Evolutionary conservation across 768 basidiomycete species (phyloP).

Genomic region (Leccinellum rugosiceps): DNA sequence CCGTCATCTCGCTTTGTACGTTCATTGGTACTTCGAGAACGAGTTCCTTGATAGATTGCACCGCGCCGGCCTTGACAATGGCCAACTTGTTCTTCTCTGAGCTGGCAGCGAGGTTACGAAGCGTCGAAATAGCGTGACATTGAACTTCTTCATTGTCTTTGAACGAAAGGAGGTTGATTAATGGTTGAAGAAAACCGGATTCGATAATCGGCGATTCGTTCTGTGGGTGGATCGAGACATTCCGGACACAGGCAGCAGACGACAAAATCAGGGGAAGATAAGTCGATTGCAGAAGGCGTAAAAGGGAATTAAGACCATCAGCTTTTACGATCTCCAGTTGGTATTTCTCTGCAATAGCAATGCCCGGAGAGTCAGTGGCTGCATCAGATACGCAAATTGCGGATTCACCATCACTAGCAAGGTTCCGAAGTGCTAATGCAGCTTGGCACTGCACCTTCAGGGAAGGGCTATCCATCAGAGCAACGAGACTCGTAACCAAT

Average conservation of each 20-base stretch:
- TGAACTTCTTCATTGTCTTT: constrained; percentile 99
- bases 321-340: constrained; percentile 97
- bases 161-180: constrained; percentile 94
- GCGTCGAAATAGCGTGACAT: constrained; percentile 96
- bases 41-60: constrained; percentile 94
- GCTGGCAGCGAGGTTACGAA: constrained; percentile 94
- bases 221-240: constrained; percentile 96
- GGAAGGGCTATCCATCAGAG: constrained; percentile 95
- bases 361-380: constrained; percentile 1
- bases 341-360: constrained; percentile 75
- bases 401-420: constrained; percentile 86
- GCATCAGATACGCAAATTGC: constrained; percentile 14
- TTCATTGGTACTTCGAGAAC: constrained; percentile 93
- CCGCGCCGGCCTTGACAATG: constrained; percentile 96
- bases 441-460: constrained; percentile 99
- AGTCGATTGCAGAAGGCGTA: constrained; percentile 92
- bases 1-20: constrained; percentile 99
- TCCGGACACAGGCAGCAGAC: constrained; percentile 96
- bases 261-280: constrained; percentile 98
- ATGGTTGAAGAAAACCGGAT: constrained; percentile 91
- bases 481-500: constrained; percentile 88
- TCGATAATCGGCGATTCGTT: constrained; percentile 99
- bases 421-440: constrained; percentile 90
- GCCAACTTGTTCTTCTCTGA: constrained; percentile 98
- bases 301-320: constrained; percentile 86